A percentile compares a stretch with the other conserved stretches of the same genome.
Evolutionary conservation across 208 protist genomes (phyloP).

Genomic region (Trypanosoma avium): DNA sequence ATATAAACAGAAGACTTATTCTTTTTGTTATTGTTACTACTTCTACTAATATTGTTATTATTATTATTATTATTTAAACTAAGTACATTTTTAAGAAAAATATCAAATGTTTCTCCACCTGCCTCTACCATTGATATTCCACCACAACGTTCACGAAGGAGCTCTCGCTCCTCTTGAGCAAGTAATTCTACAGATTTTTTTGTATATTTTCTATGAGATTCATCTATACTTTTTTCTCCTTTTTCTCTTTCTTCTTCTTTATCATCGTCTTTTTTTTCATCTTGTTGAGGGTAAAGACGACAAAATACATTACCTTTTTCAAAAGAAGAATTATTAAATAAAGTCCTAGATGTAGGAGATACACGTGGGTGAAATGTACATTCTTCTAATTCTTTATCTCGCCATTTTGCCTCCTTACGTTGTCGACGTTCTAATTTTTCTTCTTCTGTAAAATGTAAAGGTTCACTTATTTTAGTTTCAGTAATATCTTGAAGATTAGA

Average conservation of each 20-base stretch:
- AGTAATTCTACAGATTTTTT: slow-evolving; percentile 6
- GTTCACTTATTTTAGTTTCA: not conserved
- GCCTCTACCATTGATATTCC: slow-evolving; percentile 15
- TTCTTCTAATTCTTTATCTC: slow-evolving; percentile 40
- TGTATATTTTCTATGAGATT: not conserved
- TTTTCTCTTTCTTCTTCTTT: slow-evolving; percentile 37
- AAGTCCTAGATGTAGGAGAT: slow-evolving; percentile 49
- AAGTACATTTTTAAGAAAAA: slow-evolving; percentile 63
- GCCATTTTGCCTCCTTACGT: slow-evolving; percentile 13
- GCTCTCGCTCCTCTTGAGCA: slow-evolving; percentile 41
- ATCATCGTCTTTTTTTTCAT: slow-evolving; percentile 24
- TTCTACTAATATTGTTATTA: too few species aligned
- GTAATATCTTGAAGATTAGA: slow-evolving; percentile 11
- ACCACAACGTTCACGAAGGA: slow-evolving; percentile 40
- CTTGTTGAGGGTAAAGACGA: slow-evolving; percentile 60
- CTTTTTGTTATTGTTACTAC: too few species aligned
- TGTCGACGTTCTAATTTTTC: slow-evolving; percentile 3
- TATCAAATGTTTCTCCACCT: slow-evolving; percentile 35
- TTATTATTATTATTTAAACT: slow-evolving; percentile 27
- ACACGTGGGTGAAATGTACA: slow-evolving; percentile 80
- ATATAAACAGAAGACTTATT: slow-evolving; percentile 31
- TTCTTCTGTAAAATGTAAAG: not conserved
- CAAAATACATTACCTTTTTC: slow-evolving; percentile 48
- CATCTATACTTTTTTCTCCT: not conserved
- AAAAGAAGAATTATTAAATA: slow-evolving; percentile 21